A percentile compares a stretch with the other conserved stretches of the same genome.
phyloP scores from a whole-genome alignment of 2,329 filamentous ascomycete species.

The Fusarium ambrosium region DNA sequence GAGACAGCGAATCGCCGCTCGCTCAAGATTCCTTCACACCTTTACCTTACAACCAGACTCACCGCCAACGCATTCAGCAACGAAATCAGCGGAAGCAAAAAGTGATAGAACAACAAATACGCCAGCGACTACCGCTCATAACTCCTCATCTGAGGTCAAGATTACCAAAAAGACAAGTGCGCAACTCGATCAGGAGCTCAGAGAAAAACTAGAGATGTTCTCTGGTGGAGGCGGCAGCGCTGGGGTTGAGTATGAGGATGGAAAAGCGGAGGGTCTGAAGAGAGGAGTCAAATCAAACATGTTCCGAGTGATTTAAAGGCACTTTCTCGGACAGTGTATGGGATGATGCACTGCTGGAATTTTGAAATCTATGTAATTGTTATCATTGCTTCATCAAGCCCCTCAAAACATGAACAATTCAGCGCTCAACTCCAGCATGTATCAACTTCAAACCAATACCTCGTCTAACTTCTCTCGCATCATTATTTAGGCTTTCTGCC shows the following conservation, averaged over 20 bases:
- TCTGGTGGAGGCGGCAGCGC: conserved; percentile 78
- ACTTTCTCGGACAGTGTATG: not conserved
- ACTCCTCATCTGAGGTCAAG: not conserved
- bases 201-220: conserved; percentile 73
- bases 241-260: conserved; percentile 82
- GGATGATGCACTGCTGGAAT: not conserved
- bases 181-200: conserved; percentile 76
- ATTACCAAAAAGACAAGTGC: conserved; percentile 65
- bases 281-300: conserved; percentile 81
- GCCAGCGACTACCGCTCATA: not conserved
- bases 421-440: not conserved
- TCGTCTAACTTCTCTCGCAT: not conserved
- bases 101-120: not conserved
- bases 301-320: conserved; percentile 74
- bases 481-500: conserved; percentile 24
- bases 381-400: not conserved
- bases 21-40: not conserved
- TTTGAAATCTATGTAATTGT: conserved; percentile 1
- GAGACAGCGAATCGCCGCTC: rapidly evolving
- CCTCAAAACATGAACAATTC: not conserved
- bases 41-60: rapidly evolving
- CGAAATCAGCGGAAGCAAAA: not conserved
- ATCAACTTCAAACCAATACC: not conserved
- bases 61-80: not conserved
- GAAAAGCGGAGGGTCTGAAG: conserved; percentile 79